Percentiles rank a stretch among this genome's conserved stretches.
Evolutionary conservation across 441 rosid species (phyloP).

Genomic region (Metrosideros polymorpha): DNA sequence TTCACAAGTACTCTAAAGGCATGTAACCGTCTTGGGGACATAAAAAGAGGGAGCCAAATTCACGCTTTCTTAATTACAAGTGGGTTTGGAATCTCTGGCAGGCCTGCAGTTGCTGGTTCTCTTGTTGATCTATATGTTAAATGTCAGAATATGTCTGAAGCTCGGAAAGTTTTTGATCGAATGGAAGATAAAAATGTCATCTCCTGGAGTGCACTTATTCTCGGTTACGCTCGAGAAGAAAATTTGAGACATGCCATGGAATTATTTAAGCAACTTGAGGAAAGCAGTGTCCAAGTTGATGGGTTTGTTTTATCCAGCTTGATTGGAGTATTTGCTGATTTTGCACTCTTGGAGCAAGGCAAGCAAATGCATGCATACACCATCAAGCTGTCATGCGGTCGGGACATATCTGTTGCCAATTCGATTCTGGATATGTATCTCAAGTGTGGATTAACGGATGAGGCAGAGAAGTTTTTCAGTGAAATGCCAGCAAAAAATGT

Average conservation of each 20-base stretch:
- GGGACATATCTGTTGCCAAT: conserved; percentile 52
- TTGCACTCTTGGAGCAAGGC: conserved; percentile 71
- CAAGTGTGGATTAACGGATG: conserved; percentile 63
- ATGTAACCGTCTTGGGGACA: conserved; percentile 41
- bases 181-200: conserved; percentile 48
- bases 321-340: conserved; percentile 76
- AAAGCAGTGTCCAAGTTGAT: conserved; percentile 28
- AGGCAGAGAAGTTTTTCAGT: conserved; percentile 50
- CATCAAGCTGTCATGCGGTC: conserved; percentile 55
- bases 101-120: conserved; percentile 45
- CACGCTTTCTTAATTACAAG: conserved; percentile 49
- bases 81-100: conserved; percentile 41
- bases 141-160: conserved; percentile 44
- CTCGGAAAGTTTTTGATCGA: conserved; percentile 46
- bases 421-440: conserved; percentile 82
- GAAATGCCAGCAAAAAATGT: conserved; percentile 51
- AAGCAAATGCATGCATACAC: conserved; percentile 71
- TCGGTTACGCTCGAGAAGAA: conserved; percentile 78
- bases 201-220: conserved; percentile 72
- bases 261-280: conserved; percentile 51
- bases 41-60: conserved; percentile 44
- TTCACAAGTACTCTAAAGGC: conserved; percentile 65
- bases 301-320: conserved; percentile 66
- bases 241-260: conserved; percentile 52
- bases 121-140: conserved; percentile 72